Evolutionary conservation across 2,329 filamentous ascomycete species (phyloP).

Genomic region (Aspergillus aculeatus): DNA sequence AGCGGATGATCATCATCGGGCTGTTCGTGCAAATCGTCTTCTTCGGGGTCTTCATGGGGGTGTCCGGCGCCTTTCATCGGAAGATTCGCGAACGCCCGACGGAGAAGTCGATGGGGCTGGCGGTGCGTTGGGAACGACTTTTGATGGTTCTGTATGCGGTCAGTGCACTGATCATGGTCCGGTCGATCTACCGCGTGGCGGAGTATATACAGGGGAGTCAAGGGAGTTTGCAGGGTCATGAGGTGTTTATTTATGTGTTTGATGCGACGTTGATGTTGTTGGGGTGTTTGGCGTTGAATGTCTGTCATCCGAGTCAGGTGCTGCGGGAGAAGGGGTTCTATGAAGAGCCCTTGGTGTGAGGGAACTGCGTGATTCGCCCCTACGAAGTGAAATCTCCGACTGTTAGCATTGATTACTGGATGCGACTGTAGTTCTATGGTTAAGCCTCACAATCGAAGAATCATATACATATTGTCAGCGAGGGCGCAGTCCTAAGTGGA

Average conservation of each 20-base stretch:
- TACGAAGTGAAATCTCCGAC: too few relatives aligned
- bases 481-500: too few relatives aligned
- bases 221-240: slow-evolving; percentile 10
- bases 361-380: too few relatives aligned
- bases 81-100: not conserved
- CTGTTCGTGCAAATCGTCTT: slow-evolving; percentile 13
- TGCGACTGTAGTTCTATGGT: too few relatives aligned
- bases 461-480: too few relatives aligned
- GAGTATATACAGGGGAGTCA: slow-evolving; percentile 12
- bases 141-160: not conserved
- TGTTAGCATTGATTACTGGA: too few relatives aligned
- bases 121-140: not conserved
- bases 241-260: slow-evolving; percentile 17
- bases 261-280: slow-evolving; percentile 18
- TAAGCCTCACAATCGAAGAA: too few relatives aligned
- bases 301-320: not conserved
- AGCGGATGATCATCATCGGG: slow-evolving; percentile 11
- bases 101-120: not conserved
- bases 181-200: slow-evolving; percentile 13
- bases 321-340: too few relatives aligned
- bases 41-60: slow-evolving; percentile 10
- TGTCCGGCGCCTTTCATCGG: not conserved
- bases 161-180: slow-evolving; percentile 16
- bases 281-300: not conserved
- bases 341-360: too few relatives aligned